Conservation (phyloP, 345 rosid species). For the Aethionema arabicum region DNA sequence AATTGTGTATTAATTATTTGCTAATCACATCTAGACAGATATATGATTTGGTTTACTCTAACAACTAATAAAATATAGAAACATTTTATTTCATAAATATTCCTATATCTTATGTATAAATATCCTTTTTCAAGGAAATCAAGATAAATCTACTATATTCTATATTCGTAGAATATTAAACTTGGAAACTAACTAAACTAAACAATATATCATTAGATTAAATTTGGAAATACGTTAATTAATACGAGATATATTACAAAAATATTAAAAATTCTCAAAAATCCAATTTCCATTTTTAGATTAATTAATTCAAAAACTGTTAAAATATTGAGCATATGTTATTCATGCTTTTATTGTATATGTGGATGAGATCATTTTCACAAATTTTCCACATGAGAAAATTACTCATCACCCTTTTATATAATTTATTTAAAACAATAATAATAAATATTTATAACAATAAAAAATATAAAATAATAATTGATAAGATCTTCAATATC, state of each 20-base stretch:
- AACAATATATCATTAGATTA: neutral
- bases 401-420: neutral
- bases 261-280: too few relatives aligned
- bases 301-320: too few relatives aligned
- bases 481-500: slow-evolving; percentile 8
- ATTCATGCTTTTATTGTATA: neutral
- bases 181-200: neutral
- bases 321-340: neutral
- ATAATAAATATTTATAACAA: slow-evolving; percentile 20
- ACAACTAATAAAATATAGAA: slow-evolving; percentile 2
- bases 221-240: neutral
- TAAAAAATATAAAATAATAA: neutral
- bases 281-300: too few relatives aligned
- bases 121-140: neutral
- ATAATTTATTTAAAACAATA: neutral
- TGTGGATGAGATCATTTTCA: slow-evolving; percentile 17
- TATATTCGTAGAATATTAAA: neutral
- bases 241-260: too few relatives aligned
- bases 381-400: slow-evolving; percentile 2
- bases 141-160: neutral
- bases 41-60: slow-evolving; percentile 13
- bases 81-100: neutral
- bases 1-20: slow-evolving; percentile 8
- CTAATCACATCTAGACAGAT: slow-evolving; percentile 19
- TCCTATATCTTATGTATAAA: neutral